A percentile compares a stretch with the other conserved stretches of the same genome.
These are phyloP conservation scores for Neurospora sublineolata DNA, from an alignment of 495 filamentous ascomycete genomes.

Conservation along the genomic window DNA sequence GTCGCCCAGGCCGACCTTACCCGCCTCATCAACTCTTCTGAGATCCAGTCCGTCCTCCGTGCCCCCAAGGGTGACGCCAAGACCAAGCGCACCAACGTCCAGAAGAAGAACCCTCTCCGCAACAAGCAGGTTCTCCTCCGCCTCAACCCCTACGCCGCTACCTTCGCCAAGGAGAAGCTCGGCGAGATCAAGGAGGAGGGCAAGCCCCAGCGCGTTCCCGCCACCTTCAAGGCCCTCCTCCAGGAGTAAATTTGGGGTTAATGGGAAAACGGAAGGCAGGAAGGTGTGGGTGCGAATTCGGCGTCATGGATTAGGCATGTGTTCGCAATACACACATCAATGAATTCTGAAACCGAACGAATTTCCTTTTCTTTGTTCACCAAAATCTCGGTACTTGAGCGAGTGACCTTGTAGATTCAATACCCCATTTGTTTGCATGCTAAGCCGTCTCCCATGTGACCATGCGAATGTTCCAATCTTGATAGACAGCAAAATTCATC, in stretches of 20 bases:
- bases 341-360: constrained; percentile 26
- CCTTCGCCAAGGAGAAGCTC: constrained; percentile 61
- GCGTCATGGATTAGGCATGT: constrained; percentile 31
- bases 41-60: constrained; percentile 88
- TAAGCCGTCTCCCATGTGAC: neutral
- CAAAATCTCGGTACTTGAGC: neutral
- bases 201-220: constrained; percentile 24
- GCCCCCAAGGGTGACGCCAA: constrained; percentile 77
- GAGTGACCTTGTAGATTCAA: neutral
- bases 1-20: constrained; percentile 84
- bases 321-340: constrained; percentile 16
- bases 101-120: constrained; percentile 99
- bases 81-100: constrained; percentile 80
- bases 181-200: constrained; percentile 31
- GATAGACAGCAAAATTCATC: neutral
- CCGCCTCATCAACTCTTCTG: constrained; percentile 96
- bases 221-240: constrained; percentile 27
- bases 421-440: neutral
- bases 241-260: constrained; percentile 17
- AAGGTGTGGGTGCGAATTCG: constrained; percentile 19
- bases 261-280: constrained; percentile 8
- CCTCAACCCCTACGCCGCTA: constrained; percentile 90
- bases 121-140: constrained; percentile 96
- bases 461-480: neutral
- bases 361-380: neutral